Evolutionary conservation across 2,329 filamentous ascomycete genomes (phyloP).

Genomic region (Paecilomyces dactylethromorphus): DNA sequence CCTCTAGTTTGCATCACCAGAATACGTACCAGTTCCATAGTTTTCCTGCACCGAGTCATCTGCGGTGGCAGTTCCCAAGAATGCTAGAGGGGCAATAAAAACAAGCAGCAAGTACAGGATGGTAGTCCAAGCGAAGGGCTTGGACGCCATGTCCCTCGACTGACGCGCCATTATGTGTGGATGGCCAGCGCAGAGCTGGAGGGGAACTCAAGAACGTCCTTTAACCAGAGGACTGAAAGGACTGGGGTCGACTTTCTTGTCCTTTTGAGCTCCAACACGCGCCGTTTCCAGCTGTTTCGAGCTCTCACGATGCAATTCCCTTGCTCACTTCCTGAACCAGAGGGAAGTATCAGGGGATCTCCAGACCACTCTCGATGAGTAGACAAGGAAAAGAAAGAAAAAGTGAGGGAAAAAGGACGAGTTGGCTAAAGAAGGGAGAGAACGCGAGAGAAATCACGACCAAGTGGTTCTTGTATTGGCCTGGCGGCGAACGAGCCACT

Average conservation of each 20-base stretch:
- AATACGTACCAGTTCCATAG: constrained; percentile 62
- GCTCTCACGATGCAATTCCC: background rate
- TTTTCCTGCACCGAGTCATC: constrained; percentile 60
- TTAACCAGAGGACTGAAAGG: constrained; percentile 4
- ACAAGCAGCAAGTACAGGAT: constrained; percentile 88
- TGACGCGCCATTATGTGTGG: constrained; percentile 49
- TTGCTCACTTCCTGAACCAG: background rate
- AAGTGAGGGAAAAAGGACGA: constrained; percentile 14
- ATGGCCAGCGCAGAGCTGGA: constrained; percentile 4
- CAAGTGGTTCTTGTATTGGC: constrained; percentile 25
- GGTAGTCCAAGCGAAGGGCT: constrained; percentile 76
- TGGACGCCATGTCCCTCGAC: constrained; percentile 58
- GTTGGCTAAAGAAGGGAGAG: constrained; percentile 9
- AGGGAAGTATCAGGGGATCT: constrained; percentile 2
- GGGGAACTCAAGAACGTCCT: constrained; percentile 6
- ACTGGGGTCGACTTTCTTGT: background rate
- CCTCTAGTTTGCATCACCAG: background rate
- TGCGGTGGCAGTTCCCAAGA: constrained; percentile 69
- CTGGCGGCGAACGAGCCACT: constrained; percentile 21
- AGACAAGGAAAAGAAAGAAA: constrained; percentile 9
- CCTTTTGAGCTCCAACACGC: background rate
- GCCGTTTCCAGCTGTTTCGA: background rate
- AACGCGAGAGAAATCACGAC: constrained; percentile 13
- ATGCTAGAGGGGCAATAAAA: constrained; percentile 75
- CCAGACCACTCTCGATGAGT: background rate